Conservation (phyloP, 169 alveolate species). For the Neospora caninum region DNA sequence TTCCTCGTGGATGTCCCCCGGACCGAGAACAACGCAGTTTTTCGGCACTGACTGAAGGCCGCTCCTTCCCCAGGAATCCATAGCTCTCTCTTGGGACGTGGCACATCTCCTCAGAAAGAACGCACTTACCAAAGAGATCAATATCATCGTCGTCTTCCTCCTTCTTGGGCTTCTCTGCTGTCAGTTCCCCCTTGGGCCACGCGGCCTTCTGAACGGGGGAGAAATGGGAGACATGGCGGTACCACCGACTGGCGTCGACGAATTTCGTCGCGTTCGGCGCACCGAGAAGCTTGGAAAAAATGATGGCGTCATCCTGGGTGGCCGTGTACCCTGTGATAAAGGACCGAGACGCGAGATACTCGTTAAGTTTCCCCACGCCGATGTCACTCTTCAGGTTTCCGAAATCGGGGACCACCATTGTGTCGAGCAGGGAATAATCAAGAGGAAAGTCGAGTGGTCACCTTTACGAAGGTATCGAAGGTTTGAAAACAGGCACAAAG, state of each 20-base stretch:
- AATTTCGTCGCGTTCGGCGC: slow-evolving; percentile 22
- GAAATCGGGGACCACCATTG: neutral
- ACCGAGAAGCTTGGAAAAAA: slow-evolving; percentile 22
- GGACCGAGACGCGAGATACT: slow-evolving; percentile 3
- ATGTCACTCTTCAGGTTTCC: slow-evolving; percentile 28
- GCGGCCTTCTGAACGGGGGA: neutral
- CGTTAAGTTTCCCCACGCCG: slow-evolving; percentile 43
- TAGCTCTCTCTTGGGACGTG: too few species aligned
- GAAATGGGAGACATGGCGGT: slow-evolving; percentile 33
- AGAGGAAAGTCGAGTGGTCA: too few species aligned
- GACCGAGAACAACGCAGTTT: too few species aligned
- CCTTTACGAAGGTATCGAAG: neutral
- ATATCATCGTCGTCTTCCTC: slow-evolving; percentile 43
- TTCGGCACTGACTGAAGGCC: too few species aligned
- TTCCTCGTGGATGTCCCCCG: too few species aligned
- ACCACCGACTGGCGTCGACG: slow-evolving; percentile 30
- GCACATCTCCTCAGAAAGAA: neutral
- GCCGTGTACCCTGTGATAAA: slow-evolving; percentile 21
- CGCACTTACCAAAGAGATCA: slow-evolving; percentile 38
- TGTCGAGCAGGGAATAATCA: neutral
- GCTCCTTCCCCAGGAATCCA: too few species aligned
- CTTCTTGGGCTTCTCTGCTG: neutral
- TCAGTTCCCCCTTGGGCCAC: slow-evolving; percentile 39
- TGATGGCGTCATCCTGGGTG: slow-evolving; percentile 31
- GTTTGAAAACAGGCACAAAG: too few species aligned